A percentile compares a stretch with the other conserved stretches of the same genome.
Evolutionary conservation across 1,139 yeast species (phyloP).

Genomic region (Diutina ranongensis): DNA sequence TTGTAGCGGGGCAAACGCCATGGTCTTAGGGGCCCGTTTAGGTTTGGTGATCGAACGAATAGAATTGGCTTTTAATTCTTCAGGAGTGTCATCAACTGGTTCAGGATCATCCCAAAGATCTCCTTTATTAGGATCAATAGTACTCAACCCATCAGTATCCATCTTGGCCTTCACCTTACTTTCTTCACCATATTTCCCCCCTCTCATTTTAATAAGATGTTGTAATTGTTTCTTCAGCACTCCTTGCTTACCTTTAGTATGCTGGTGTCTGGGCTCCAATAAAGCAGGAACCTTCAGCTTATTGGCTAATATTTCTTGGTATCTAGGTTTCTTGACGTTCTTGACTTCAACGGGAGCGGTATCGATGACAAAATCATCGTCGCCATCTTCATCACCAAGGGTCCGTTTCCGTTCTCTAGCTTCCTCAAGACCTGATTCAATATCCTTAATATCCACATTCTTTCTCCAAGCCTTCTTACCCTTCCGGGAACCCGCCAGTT

Average conservation of each 20-base stretch:
- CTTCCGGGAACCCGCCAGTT: conserved; percentile 48
- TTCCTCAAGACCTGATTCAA: conserved; percentile 60
- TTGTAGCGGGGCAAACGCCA: background rate
- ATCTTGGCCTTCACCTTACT: conserved; percentile 38
- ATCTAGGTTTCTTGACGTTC: conserved; percentile 41
- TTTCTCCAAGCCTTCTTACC: conserved; percentile 96
- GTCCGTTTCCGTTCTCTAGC: conserved; percentile 56
- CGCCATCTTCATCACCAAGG: conserved; percentile 43
- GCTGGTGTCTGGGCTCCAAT: conserved; percentile 7
- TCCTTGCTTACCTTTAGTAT: conserved; percentile 12
- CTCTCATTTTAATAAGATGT: background rate
- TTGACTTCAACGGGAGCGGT: conserved; percentile 13
- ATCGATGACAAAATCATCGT: conserved; percentile 54
- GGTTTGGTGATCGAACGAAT: conserved; percentile 16
- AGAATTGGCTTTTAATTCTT: conserved; percentile 46
- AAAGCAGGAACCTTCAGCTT: conserved; percentile 75
- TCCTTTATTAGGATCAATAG: conserved; percentile 29
- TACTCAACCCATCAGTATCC: conserved; percentile 48
- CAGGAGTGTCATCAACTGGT: conserved; percentile 26
- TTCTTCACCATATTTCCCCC: conserved; percentile 10
- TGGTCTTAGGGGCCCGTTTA: background rate
- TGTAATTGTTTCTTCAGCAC: conserved; percentile 1
- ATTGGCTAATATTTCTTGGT: conserved; percentile 62
- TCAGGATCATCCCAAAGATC: conserved; percentile 57
- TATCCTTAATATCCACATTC: conserved; percentile 74